Evolutionary conservation across 306 rosid genomes (phyloP).

Genomic region (Ammopiptanthus mongolicus): DNA sequence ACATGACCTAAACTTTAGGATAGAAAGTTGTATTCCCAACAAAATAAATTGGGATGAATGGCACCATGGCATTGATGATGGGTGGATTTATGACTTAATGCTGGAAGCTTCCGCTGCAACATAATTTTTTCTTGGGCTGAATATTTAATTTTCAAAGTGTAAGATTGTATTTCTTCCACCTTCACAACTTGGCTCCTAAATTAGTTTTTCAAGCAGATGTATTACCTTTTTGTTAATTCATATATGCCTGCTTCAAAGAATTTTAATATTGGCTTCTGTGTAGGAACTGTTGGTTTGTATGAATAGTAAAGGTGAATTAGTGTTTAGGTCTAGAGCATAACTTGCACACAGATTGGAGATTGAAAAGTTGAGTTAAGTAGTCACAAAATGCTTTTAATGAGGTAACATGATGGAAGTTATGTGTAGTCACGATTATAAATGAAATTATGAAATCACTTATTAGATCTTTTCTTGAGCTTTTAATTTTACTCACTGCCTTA

Average conservation of each 20-base stretch:
- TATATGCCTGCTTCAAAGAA: neutral
- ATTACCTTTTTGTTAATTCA: neutral
- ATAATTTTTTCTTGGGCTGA: neutral
- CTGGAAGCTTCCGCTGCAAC: neutral
- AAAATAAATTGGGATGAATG: too few species aligned
- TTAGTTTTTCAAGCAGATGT: neutral
- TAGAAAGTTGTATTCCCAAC: too few species aligned
- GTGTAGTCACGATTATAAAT: slow-evolving; percentile 12
- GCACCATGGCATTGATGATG: too few species aligned
- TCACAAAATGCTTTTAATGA: slow-evolving; percentile 4
- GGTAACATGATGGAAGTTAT: slow-evolving; percentile 12
- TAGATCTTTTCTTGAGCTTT: neutral
- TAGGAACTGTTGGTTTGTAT: neutral
- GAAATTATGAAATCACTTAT: neutral
- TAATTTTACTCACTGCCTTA: neutral
- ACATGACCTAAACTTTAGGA: too few species aligned
- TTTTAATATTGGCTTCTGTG: neutral
- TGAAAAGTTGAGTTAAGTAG: neutral
- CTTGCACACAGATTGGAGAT: slow-evolving; percentile 12
- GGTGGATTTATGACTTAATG: neutral
- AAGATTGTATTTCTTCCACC: neutral
- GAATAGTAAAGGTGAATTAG: neutral
- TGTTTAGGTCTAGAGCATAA: slow-evolving; percentile 7
- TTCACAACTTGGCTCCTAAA: neutral
- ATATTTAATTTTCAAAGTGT: neutral